A percentile compares a stretch with the other conserved stretches of the same genome.
Evolutionary conservation across 192 early-diverging fungal species (phyloP).

Genomic region (Coemansia sp.): DNA sequence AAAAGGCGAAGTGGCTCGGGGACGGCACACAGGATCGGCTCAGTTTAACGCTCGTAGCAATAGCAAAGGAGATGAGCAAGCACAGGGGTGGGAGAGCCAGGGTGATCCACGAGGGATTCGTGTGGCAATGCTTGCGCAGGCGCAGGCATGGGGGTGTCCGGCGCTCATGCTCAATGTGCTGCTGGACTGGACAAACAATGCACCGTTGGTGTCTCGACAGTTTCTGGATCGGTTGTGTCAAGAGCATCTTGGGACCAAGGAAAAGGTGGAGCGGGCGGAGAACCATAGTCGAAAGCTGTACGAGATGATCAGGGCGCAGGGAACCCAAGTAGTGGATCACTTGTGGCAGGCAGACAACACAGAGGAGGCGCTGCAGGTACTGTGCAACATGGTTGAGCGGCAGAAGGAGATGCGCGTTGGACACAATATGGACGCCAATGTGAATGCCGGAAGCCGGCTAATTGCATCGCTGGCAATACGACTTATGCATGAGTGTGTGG

Average conservation of each 20-base stretch:
- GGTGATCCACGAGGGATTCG: constrained; percentile 6
- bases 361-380: no score
- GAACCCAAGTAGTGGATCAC: no score
- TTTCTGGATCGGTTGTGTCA: constrained; percentile 6
- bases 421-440: no score
- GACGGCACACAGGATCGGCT: constrained; percentile 2
- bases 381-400: no score
- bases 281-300: neutral
- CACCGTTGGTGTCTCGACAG: neutral
- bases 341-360: no score
- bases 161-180: constrained; percentile 30
- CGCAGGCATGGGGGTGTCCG: constrained; percentile 4
- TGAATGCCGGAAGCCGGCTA: neutral
- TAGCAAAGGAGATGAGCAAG: no score
- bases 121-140: constrained; percentile 13
- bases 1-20: constrained; percentile 16
- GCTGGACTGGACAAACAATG: constrained; percentile 16
- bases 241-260: neutral
- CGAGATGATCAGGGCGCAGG: no score
- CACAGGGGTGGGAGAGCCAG: neutral
- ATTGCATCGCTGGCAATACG: constrained; percentile 15
- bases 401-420: no score
- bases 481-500: constrained; percentile 18
- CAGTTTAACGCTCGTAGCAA: neutral
- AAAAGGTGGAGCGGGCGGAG: neutral